phyloP scores from a whole-genome alignment of 352 stramenopile genomes.

The Phytophthora fragariaefolia region DNA sequence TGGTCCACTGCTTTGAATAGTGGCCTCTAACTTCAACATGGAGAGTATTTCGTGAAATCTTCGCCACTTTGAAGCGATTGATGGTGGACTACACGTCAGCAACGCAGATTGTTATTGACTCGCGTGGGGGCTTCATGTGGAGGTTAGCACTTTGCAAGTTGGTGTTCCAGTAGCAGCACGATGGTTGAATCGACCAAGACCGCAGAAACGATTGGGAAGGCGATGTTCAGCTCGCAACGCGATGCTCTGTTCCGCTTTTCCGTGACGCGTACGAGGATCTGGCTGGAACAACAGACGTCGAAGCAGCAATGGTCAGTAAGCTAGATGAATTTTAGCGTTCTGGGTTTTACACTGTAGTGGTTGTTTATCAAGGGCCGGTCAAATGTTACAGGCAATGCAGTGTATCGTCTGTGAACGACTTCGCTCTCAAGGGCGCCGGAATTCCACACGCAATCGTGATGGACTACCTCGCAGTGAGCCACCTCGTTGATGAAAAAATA shows the following conservation, averaged over 20 bases:
- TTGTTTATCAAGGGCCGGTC: no score
- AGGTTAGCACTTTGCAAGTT: slow-evolving; percentile 16
- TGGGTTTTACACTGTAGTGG: no score
- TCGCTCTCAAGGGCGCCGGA: slow-evolving; percentile 30
- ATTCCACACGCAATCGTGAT: slow-evolving; percentile 39
- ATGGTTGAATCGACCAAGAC: slow-evolving; percentile 13
- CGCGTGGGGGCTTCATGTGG: no score
- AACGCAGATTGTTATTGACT: slow-evolving; percentile 14
- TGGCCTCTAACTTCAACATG: slow-evolving; percentile 1
- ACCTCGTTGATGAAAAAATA: not conserved
- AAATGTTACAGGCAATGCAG: slow-evolving; percentile 39
- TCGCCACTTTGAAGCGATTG: not conserved
- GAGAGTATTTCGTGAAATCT: not conserved
- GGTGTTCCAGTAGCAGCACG: not conserved
- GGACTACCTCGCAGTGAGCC: slow-evolving; percentile 32
- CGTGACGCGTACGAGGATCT: slow-evolving; percentile 20
- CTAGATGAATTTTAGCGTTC: not conserved
- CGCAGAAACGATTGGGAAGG: slow-evolving; percentile 22
- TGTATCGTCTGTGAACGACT: slow-evolving; percentile 36
- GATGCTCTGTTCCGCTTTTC: slow-evolving; percentile 23
- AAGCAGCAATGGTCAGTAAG: slow-evolving; percentile 30
- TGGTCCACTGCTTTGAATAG: not conserved
- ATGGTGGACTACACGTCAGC: slow-evolving; percentile 10
- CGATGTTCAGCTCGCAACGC: slow-evolving; percentile 30
- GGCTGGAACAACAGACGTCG: slow-evolving; percentile 25